Evolutionary conservation across 768 basidiomycete genomes (phyloP).

Genomic region (Termitomyces sp.): DNA sequence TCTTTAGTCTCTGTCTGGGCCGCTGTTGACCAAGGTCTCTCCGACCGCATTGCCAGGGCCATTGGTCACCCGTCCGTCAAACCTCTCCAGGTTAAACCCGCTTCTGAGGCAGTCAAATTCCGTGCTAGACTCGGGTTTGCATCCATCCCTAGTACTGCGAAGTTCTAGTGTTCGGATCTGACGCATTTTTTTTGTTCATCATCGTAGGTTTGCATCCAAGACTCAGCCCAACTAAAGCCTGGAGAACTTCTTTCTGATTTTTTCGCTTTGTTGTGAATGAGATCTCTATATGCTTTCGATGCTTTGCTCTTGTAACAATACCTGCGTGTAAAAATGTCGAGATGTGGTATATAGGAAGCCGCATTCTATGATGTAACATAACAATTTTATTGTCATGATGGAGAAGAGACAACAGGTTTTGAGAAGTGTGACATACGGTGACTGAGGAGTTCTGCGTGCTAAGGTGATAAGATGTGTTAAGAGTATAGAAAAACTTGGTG

Average conservation of each 20-base stretch:
- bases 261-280: background rate
- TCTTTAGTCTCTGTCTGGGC: slow-evolving; percentile 70
- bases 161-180: slow-evolving; percentile 9
- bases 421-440: too few relatives aligned
- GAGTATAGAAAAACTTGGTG: too few relatives aligned
- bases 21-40: slow-evolving; percentile 67
- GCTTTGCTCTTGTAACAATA: slow-evolving; percentile 2
- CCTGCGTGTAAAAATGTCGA: slow-evolving; percentile 1
- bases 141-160: slow-evolving; percentile 6
- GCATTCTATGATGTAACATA: background rate
- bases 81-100: slow-evolving; percentile 59
- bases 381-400: background rate
- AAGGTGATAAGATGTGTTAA: too few relatives aligned
- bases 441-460: too few relatives aligned
- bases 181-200: slow-evolving; percentile 1
- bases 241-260: background rate
- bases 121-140: slow-evolving; percentile 32
- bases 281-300: background rate
- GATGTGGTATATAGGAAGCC: background rate
- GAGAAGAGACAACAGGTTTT: too few relatives aligned
- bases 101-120: slow-evolving; percentile 50
- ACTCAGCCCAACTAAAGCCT: slow-evolving; percentile 4
- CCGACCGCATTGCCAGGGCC: slow-evolving; percentile 73
- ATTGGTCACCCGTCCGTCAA: slow-evolving; percentile 52
- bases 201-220: slow-evolving; percentile 9